Conservation (phyloP, 2,329 filamentous ascomycete genomes). For the Ophiostoma sp. region DNA sequence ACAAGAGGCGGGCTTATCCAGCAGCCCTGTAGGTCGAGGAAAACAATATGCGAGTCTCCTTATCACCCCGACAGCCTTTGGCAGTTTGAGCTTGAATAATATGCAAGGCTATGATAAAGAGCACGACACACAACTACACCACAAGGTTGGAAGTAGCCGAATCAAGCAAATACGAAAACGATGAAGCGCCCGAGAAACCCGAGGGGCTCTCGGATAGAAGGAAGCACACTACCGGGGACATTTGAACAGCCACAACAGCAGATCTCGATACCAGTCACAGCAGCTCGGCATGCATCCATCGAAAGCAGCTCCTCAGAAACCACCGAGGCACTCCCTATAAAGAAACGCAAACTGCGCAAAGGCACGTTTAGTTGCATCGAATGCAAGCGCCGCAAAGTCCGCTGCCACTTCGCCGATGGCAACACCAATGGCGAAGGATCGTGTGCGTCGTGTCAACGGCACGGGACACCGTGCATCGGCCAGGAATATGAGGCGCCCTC, state of each 20-base stretch:
- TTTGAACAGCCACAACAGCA: slow-evolving; percentile 8
- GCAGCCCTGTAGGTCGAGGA: neutral
- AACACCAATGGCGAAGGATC: slow-evolving; percentile 24
- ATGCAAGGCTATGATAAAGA: neutral
- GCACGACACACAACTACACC: too few species aligned
- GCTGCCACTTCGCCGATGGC: slow-evolving; percentile 38
- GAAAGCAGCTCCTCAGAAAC: neutral
- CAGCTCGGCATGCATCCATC: neutral
- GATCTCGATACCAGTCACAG: neutral
- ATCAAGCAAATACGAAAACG: neutral
- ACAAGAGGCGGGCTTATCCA: neutral
- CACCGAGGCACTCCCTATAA: neutral
- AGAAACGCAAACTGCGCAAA: slow-evolving; percentile 38
- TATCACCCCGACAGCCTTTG: neutral
- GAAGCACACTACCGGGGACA: neutral
- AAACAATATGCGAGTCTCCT: neutral
- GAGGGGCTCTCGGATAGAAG: neutral
- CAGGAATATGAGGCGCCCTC: slow-evolving; percentile 37
- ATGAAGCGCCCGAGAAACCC: neutral
- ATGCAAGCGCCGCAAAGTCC: slow-evolving; percentile 46
- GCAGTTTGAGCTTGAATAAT: neutral
- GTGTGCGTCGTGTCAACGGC: slow-evolving; percentile 42
- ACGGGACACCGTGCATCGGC: slow-evolving; percentile 40
- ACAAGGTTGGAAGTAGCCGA: neutral
- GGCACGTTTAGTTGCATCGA: slow-evolving; percentile 55